A percentile compares a stretch with the other conserved stretches of the same genome.
These are phyloP conservation scores for Pseudozyma thailandica DNA, from an alignment of 1,284 basidiomycete genomes.

Conservation along the genomic window DNA sequence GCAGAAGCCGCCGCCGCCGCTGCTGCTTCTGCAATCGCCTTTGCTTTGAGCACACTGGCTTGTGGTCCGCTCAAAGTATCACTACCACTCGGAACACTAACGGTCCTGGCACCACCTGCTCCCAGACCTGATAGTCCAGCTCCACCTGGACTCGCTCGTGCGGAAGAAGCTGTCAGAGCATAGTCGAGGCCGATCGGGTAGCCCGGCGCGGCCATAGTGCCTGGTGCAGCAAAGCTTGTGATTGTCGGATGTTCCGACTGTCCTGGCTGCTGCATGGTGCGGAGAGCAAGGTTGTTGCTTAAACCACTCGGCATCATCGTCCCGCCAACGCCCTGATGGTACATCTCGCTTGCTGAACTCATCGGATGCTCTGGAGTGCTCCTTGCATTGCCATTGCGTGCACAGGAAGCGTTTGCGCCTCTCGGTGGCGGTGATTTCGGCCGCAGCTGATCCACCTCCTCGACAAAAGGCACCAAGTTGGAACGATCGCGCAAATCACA, in stretches of 20 bases:
- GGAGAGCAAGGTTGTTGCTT: slow-evolving; percentile 31
- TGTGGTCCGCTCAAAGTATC: slow-evolving; percentile 64
- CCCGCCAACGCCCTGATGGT: not conserved
- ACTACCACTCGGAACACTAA: slow-evolving; percentile 61
- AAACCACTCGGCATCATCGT: slow-evolving; percentile 32
- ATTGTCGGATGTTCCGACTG: slow-evolving; percentile 1
- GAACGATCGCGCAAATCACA: slow-evolving; percentile 53
- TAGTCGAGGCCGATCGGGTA: slow-evolving; percentile 2
- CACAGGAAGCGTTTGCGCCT: slow-evolving; percentile 2
- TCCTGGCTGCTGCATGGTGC: slow-evolving; percentile 7
- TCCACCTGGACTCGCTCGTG: slow-evolving; percentile 17
- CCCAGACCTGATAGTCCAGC: slow-evolving; percentile 60
- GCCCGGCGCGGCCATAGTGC: not conserved
- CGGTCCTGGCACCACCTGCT: slow-evolving; percentile 57
- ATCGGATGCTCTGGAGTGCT: slow-evolving; percentile 1
- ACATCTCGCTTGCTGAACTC: not conserved
- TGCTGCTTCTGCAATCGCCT: slow-evolving; percentile 30
- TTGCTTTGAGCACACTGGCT: slow-evolving; percentile 48
- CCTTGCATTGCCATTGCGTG: slow-evolving; percentile 1
- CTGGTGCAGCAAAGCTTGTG: not conserved
- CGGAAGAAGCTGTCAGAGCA: not conserved
- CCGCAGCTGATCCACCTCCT: slow-evolving; percentile 56
- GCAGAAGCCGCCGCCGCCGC: slow-evolving; percentile 12
- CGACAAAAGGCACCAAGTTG: slow-evolving; percentile 57
- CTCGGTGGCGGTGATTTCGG: slow-evolving; percentile 58